A percentile compares a stretch with the other conserved stretches of the same genome.
Evolutionary conservation across 495 filamentous ascomycete genomes (phyloP).

Genomic region (Podospora pseudoanserina): DNA sequence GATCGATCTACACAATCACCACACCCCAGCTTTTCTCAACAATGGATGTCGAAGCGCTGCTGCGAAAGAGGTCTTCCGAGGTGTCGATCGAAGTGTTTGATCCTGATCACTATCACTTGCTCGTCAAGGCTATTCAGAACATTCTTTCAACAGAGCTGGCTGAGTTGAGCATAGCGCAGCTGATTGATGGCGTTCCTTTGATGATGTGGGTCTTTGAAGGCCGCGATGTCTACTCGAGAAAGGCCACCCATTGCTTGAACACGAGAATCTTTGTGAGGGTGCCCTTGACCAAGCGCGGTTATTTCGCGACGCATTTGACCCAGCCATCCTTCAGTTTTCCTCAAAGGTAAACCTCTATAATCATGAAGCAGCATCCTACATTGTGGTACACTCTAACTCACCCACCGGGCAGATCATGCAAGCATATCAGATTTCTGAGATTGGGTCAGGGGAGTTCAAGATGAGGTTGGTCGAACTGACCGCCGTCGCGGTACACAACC

Average conservation of each 20-base stretch:
- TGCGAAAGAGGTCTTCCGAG: not conserved
- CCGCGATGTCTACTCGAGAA: not conserved
- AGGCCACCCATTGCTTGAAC: constrained; percentile 6
- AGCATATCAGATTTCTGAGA: not conserved
- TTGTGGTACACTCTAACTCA: not conserved
- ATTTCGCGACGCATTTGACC: constrained; percentile 6
- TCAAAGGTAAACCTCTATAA: not conserved
- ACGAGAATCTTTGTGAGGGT: constrained; percentile 4
- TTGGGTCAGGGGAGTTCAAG: constrained; percentile 11
- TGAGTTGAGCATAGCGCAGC: constrained; percentile 1
- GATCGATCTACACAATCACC: not conserved
- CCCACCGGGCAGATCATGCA: constrained; percentile 2
- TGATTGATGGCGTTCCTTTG: constrained; percentile 11
- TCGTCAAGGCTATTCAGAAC: constrained; percentile 6
- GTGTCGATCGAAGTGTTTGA: constrained; percentile 2
- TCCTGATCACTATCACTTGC: not conserved
- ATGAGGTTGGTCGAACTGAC: constrained; percentile 12
- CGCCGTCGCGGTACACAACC: constrained; percentile 3
- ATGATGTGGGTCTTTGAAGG: not conserved
- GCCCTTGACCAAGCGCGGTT: not conserved
- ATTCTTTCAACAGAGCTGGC: constrained; percentile 6
- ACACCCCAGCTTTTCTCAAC: not conserved
- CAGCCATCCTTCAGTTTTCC: not conserved
- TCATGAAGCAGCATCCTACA: not conserved
- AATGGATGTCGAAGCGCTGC: not conserved